Evolutionary conservation across 2,329 filamentous ascomycete species (phyloP).

Genomic region (Claviceps humidiphila): DNA sequence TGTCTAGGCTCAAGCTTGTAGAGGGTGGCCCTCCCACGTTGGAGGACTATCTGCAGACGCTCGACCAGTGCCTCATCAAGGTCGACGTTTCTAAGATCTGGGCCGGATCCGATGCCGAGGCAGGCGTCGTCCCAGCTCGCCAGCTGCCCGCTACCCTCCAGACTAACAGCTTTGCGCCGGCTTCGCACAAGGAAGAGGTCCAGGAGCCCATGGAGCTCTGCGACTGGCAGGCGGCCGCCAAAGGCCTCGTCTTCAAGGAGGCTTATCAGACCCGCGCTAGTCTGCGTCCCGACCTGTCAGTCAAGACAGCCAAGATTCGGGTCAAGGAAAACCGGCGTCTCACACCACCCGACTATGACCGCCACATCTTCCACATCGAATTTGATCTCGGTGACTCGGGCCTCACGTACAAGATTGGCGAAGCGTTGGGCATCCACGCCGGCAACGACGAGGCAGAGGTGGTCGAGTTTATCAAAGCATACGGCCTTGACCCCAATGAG

Average conservation of each 20-base stretch:
- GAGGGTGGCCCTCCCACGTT: conserved; percentile 38
- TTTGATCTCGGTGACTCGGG: conserved; percentile 89
- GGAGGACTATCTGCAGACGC: conserved; percentile 48
- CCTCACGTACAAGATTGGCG: conserved; percentile 91
- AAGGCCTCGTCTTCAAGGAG: conserved; percentile 87
- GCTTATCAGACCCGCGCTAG: conserved; percentile 62
- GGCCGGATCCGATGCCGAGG: conserved; percentile 45
- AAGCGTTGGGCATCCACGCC: conserved; percentile 90
- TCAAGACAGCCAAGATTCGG: conserved; percentile 75
- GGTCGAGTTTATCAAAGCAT: conserved; percentile 75
- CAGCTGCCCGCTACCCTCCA: conserved; percentile 52
- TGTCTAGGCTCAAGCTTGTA: conserved; percentile 51
- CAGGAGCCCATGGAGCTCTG: conserved; percentile 54
- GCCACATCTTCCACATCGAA: conserved; percentile 99
- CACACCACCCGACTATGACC: conserved; percentile 78
- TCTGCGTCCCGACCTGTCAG: conserved; percentile 73
- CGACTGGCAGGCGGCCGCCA: conserved; percentile 74
- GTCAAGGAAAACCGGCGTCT: conserved; percentile 94
- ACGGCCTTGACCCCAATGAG: conserved; percentile 69
- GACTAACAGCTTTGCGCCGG: conserved; percentile 69
- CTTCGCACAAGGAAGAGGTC: conserved; percentile 67
- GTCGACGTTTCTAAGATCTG: conserved; percentile 70
- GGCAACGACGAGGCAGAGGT: conserved; percentile 79
- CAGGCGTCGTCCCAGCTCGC: conserved; percentile 35
- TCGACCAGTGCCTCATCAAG: conserved; percentile 57